Conservation (phyloP, 1,284 basidiomycete species). For the Apiotrichum akiyoshidainum region DNA sequence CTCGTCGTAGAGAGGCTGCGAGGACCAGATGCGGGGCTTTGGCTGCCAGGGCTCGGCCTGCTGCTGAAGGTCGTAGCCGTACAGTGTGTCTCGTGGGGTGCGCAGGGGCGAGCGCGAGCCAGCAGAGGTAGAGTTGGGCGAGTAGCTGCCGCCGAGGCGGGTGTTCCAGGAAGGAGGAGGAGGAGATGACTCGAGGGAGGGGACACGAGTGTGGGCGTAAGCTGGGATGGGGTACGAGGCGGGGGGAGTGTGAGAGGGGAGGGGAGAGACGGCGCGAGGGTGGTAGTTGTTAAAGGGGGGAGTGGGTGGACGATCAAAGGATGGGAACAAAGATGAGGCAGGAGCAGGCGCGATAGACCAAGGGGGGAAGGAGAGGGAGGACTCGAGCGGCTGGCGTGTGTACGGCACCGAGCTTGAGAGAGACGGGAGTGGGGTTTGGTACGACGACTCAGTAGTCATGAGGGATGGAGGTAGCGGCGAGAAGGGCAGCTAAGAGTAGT, state of each 20-base stretch:
- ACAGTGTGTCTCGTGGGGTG: not conserved
- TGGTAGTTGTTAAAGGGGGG: not conserved
- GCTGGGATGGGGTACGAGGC: not conserved
- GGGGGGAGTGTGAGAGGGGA: not conserved
- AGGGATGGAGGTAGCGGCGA: not conserved
- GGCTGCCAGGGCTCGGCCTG: constrained; percentile 6
- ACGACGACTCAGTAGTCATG: constrained; percentile 5
- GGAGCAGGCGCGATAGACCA: not conserved
- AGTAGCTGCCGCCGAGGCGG: not conserved
- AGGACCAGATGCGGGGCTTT: constrained; percentile 17
- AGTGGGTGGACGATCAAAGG: not conserved
- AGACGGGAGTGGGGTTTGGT: constrained; percentile 14
- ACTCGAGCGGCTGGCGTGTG: constrained; percentile 1
- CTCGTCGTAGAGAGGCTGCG: constrained; percentile 16
- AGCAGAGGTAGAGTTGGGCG: constrained; percentile 1
- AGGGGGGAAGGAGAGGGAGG: not conserved
- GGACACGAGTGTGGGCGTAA: not conserved
- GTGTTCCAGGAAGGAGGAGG: constrained; percentile 1
- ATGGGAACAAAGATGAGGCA: not conserved
- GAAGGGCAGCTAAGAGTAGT: not conserved
- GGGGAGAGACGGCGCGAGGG: not conserved
- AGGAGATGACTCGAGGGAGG: not conserved
- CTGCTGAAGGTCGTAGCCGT: not conserved
- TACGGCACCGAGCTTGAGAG: constrained; percentile 2
- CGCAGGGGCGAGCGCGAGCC: not conserved